Evolutionary conservation across 2,329 filamentous ascomycete species (phyloP).

Genomic region (Huntiella decipiens): DNA sequence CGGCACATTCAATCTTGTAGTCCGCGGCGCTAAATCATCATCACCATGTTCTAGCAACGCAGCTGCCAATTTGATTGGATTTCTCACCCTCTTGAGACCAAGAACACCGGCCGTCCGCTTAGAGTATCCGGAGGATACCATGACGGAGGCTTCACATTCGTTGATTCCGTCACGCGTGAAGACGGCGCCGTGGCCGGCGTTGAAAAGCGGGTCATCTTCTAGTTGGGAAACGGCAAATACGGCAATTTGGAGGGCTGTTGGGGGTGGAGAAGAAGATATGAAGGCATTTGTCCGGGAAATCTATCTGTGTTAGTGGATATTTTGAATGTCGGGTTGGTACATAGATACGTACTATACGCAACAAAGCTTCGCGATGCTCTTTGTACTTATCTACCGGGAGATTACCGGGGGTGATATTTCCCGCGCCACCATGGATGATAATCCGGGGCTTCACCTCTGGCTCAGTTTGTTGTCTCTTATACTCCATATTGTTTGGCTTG

Average conservation of each 20-base stretch:
- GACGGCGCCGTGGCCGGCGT: conserved; percentile 65
- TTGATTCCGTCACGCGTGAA: conserved; percentile 70
- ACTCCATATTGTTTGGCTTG: no score
- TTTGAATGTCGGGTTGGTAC: not conserved
- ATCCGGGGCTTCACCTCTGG: conserved; percentile 30
- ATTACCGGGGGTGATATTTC: conserved; percentile 42
- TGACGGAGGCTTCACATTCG: conserved; percentile 72
- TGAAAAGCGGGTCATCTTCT: conserved; percentile 69
- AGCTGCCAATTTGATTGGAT: conserved; percentile 57
- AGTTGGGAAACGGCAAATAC: conserved; percentile 56
- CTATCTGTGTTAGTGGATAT: conserved; percentile 16
- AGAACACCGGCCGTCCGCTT: conserved; percentile 68
- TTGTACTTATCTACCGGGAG: conserved; percentile 38
- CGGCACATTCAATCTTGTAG: conserved; percentile 23
- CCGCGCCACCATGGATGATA: conserved; percentile 56
- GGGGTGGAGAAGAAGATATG: conserved; percentile 22
- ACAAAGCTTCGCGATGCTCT: conserved; percentile 39
- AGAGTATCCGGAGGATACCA: conserved; percentile 53
- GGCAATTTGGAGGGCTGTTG: conserved; percentile 52
- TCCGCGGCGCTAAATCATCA: conserved; percentile 28
- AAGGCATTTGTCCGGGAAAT: conserved; percentile 26
- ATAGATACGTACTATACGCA: conserved; percentile 31
- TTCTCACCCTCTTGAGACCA: conserved; percentile 53
- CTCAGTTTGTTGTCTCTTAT: not conserved
- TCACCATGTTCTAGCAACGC: conserved; percentile 53